These are phyloP conservation scores for Leishmania mexicana DNA, from an alignment of 208 protist species.

Conservation along the genomic window DNA sequence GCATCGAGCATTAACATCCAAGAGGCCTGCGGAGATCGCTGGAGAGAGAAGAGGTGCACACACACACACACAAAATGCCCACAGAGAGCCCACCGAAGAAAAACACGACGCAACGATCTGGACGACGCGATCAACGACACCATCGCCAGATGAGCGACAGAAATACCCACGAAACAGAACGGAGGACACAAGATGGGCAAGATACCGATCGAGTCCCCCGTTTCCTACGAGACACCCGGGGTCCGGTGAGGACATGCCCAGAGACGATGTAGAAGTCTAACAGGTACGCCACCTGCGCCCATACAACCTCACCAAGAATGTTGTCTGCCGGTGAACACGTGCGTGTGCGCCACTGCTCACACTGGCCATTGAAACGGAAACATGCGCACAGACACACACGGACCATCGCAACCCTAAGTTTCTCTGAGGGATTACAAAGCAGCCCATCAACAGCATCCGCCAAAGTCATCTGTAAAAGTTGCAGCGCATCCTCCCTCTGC, in stretches of 20 bases:
- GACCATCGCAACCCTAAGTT: neutral
- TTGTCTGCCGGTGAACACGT: neutral
- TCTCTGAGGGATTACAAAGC: neutral
- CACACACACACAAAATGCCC: neutral
- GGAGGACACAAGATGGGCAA: neutral
- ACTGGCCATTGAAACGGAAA: neutral
- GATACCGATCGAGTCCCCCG: neutral
- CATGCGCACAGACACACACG: neutral
- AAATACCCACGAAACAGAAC: neutral
- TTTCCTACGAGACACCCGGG: neutral
- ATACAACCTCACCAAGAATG: neutral
- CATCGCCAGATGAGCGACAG: neutral
- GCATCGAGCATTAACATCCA: neutral
- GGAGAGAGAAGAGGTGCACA: conserved; percentile 2
- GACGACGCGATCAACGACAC: neutral
- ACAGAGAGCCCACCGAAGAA: neutral
- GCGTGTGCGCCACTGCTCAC: neutral
- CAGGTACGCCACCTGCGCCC: neutral
- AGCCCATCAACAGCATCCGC: neutral
- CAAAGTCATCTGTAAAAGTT: too few species aligned
- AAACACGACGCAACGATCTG: neutral
- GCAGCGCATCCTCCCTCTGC: too few species aligned
- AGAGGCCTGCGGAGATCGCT: neutral
- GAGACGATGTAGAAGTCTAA: neutral
- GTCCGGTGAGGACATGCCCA: neutral